Evolutionary conservation across 1,139 yeast genomes (phyloP).

Genomic region (Suhomyces wounanorum): DNA sequence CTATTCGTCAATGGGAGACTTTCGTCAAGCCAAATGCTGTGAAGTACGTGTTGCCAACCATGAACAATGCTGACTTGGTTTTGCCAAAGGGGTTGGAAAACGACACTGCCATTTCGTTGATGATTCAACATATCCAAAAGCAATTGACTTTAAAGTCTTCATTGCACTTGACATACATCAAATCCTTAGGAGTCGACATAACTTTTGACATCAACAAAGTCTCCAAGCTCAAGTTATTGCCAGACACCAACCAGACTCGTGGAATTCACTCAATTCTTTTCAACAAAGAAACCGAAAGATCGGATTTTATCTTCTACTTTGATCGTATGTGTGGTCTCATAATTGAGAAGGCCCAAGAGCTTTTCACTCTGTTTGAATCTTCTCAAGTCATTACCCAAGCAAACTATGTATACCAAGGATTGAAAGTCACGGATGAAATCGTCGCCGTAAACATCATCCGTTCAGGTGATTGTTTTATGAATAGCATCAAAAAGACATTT

Average conservation of each 20-base stretch:
- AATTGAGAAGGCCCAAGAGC: slow-evolving; percentile 66
- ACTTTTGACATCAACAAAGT: slow-evolving; percentile 33
- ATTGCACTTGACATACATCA: slow-evolving; percentile 62
- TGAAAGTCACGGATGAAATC: slow-evolving; percentile 47
- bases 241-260: slow-evolving; percentile 63
- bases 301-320: slow-evolving; percentile 83
- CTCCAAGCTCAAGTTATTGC: slow-evolving; percentile 42
- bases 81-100: slow-evolving; percentile 90
- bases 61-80: slow-evolving; percentile 79
- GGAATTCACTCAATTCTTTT: slow-evolving; percentile 75
- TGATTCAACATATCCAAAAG: slow-evolving; percentile 76
- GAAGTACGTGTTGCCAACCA: slow-evolving; percentile 71
- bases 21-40: slow-evolving; percentile 94
- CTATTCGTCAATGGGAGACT: slow-evolving; percentile 83
- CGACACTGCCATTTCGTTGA: slow-evolving; percentile 71
- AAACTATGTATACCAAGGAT: slow-evolving; percentile 40
- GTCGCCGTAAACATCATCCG: slow-evolving; percentile 79
- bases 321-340: slow-evolving; percentile 75
- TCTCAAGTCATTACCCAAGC: slow-evolving; percentile 28
- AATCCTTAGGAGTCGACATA: slow-evolving; percentile 50
- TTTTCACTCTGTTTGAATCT: slow-evolving; percentile 28
- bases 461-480: slow-evolving; percentile 92
- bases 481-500: slow-evolving; percentile 69
- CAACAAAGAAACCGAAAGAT: slow-evolving; percentile 55
- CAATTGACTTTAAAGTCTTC: slow-evolving; percentile 67